Evolutionary conservation across 2,329 filamentous ascomycete genomes (phyloP), one percentile per base, ranked within the genome.

Genomic region (Simplicillium aogashimaense): DNA sequence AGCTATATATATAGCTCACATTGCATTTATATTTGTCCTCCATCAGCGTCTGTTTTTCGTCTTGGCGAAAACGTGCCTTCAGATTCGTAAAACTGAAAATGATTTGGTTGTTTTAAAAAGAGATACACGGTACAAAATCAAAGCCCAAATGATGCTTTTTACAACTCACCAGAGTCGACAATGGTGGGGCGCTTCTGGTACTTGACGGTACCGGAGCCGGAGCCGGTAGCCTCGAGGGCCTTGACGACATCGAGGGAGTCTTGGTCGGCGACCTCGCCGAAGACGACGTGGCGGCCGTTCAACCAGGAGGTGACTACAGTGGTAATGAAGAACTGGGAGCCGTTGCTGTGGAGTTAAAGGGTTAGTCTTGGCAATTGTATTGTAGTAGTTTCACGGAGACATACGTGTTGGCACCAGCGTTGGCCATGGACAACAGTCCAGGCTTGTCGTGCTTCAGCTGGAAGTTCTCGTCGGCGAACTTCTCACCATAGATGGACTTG

Each of bases 311-410:
- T 97, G 45, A 81, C 75, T 38, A 94, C 87, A 42, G 90, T 97
- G 56, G 90, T 97, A 61, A 97, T 71, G 74, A 97, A 97, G 76
- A 97, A 97, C 67, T 97, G 90, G 38, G 86, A 94, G 56, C 92
- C 92, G 70, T 98, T 98, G 64, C 92, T 95, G 47, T 66, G 67
- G 10, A 68, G 69, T 14, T 9, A 25, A 25, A 25, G 67, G 69
- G 37, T 54, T 33, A 52, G 53, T 17, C 25, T 37, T 29, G 9
- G 47, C 40, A 37, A 17, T 11, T 17, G 5, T 9, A 14, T 6
- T n/a, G 30, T 29, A 13, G 3, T 1, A 29, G 36, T 7, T 30
- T 31, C 16, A 10, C 3, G n/a, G 11, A 50, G 28, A 42, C 75
- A 65, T 72, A 81, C 78, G 90, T 97, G 83, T 97, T 94, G 60